Conservation (phyloP, 129 eudicot species). For the Helichrysum umbraculigerum region DNA sequence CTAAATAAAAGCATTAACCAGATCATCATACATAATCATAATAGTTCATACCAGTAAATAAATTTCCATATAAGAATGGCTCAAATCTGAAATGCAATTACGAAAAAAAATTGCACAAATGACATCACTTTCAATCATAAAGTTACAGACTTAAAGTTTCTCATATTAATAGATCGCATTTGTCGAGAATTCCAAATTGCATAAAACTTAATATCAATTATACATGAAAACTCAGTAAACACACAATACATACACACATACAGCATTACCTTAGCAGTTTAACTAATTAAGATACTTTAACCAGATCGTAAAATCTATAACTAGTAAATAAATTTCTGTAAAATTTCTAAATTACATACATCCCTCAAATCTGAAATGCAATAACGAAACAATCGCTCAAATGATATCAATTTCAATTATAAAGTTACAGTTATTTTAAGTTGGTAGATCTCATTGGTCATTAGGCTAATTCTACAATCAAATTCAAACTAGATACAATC, state of each 20-base stretch:
- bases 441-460: background rate
- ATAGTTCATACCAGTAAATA: background rate
- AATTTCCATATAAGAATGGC: background rate
- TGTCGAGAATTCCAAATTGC: background rate
- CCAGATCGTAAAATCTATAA: background rate
- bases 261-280: background rate
- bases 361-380: background rate
- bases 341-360: background rate
- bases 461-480: background rate
- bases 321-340: background rate
- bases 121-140: conserved; percentile 4
- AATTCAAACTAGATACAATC: background rate
- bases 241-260: background rate
- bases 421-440: background rate
- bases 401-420: background rate
- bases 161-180: conserved; percentile 10
- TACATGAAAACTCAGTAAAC: background rate
- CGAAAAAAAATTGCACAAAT: background rate
- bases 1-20: background rate
- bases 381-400: background rate
- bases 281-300: background rate
- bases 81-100: background rate
- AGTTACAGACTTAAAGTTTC: conserved; percentile 9
- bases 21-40: conserved; percentile 7
- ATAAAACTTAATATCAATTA: no score